These are phyloP conservation scores for barrel medic (Medicago truncatula) DNA, from an alignment of 306 rosid species.

Conservation along the genomic window DNA sequence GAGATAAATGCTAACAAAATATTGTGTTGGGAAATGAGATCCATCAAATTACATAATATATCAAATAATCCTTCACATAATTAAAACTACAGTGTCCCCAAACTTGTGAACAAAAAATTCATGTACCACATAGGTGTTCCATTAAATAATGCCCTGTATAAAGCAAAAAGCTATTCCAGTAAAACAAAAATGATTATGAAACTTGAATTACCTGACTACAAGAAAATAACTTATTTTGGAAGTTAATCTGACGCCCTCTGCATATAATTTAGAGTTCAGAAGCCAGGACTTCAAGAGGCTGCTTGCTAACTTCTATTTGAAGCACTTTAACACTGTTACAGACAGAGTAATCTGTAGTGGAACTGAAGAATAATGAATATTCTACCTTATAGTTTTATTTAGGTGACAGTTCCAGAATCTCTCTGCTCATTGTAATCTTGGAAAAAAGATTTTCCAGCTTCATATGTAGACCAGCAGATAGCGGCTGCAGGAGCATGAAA, in stretches of 20 bases:
- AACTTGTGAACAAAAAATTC: conserved; percentile 28
- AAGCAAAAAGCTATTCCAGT: conserved; percentile 25
- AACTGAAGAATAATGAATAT: conserved; percentile 43
- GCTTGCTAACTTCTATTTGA: conserved; percentile 38
- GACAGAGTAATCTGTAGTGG: conserved; percentile 36
- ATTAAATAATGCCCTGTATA: conserved; percentile 14
- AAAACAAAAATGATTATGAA: conserved; percentile 18
- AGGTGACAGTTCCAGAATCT: conserved; percentile 51
- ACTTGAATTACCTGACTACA: conserved; percentile 34
- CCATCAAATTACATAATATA: conserved; percentile 8
- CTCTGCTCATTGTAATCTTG: conserved; percentile 59
- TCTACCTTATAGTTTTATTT: conserved; percentile 30
- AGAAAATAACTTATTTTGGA: conserved; percentile 31
- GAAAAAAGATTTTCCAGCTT: conserved; percentile 84
- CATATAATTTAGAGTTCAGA: conserved; percentile 38
- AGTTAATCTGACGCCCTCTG: conserved; percentile 42
- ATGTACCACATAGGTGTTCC: not conserved
- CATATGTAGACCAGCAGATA: conserved; percentile 97
- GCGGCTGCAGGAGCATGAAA: conserved; percentile 99
- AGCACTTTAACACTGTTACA: conserved; percentile 23
- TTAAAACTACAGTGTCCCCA: conserved; percentile 30
- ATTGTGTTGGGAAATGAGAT: not conserved
- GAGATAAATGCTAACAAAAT: not conserved
- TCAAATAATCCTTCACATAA: conserved; percentile 18
- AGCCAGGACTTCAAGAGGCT: conserved; percentile 39